phyloP scores from a whole-genome alignment of 257 asterid genomes.

The Jacaranda mimosifolia region DNA sequence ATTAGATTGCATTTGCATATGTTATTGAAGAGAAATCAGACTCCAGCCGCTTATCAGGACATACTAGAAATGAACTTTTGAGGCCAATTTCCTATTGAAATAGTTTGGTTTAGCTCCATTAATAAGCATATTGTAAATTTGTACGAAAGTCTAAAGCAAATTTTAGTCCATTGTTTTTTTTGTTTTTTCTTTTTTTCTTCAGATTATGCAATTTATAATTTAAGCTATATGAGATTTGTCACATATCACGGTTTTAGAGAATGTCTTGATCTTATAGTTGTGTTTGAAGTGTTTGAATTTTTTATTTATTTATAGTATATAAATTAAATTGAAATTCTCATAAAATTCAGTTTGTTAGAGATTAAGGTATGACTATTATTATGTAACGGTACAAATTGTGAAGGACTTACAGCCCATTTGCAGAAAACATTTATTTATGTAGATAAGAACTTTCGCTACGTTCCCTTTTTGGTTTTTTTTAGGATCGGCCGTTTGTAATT shows the following conservation, averaged over 20 bases:
- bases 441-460: too few species aligned
- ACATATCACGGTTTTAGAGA: conserved; percentile 22
- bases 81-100: not conserved
- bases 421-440: too few species aligned
- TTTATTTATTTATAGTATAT: too few species aligned
- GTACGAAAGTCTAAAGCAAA: conserved; percentile 16
- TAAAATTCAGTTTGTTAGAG: too few species aligned
- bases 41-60: not conserved
- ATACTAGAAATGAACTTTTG: not conserved
- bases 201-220: conserved; percentile 12
- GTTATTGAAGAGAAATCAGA: not conserved
- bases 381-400: too few species aligned
- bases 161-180: conserved; percentile 30
- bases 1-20: conserved; percentile 20
- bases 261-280: not conserved
- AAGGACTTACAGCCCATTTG: too few species aligned
- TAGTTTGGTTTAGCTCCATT: not conserved
- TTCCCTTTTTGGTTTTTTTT: too few species aligned
- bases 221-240: not conserved
- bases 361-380: too few species aligned
- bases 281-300: not conserved
- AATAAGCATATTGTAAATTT: conserved; percentile 37
- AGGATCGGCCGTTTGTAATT: too few species aligned
- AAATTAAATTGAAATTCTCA: too few species aligned
- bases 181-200: not conserved